Evolutionary conservation across 768 basidiomycete species (phyloP).

Genomic region (Trametes sanguinea): DNA sequence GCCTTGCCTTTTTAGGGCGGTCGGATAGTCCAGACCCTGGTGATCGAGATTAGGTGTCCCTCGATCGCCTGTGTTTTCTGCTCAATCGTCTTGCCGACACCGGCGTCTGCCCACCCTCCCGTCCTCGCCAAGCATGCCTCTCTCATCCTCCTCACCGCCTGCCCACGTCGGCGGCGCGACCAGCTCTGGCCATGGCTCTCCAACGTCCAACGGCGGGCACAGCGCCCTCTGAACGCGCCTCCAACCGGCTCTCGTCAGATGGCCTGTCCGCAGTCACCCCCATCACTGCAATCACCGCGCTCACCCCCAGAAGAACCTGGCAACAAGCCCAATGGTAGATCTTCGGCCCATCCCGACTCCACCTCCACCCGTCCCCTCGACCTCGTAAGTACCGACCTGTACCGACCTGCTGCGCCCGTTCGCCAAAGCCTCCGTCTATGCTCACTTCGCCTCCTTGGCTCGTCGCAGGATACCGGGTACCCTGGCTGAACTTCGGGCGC

Average conservation of each 20-base stretch:
- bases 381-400: not conserved
- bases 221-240: not conserved
- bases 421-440: not conserved
- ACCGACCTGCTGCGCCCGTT: not conserved
- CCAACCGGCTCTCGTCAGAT: not conserved
- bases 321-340: not conserved
- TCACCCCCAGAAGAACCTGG: not conserved
- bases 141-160: not conserved
- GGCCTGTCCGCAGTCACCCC: not conserved
- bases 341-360: not conserved
- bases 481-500: too few relatives aligned
- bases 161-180: not conserved
- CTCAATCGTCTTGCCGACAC: not conserved
- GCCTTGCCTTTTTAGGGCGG: not conserved
- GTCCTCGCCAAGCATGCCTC: not conserved
- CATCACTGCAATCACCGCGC: slow-evolving; percentile 3
- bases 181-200: not conserved
- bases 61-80: slow-evolving; percentile 1
- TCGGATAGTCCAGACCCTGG: not conserved
- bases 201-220: not conserved
- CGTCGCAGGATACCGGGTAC: not conserved
- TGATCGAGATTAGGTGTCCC: not conserved
- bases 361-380: not conserved
- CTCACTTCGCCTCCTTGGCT: slow-evolving; percentile 1
- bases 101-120: not conserved